phyloP scores from a whole-genome alignment of 495 filamentous ascomycete genomes.

The Podospora didyma region DNA sequence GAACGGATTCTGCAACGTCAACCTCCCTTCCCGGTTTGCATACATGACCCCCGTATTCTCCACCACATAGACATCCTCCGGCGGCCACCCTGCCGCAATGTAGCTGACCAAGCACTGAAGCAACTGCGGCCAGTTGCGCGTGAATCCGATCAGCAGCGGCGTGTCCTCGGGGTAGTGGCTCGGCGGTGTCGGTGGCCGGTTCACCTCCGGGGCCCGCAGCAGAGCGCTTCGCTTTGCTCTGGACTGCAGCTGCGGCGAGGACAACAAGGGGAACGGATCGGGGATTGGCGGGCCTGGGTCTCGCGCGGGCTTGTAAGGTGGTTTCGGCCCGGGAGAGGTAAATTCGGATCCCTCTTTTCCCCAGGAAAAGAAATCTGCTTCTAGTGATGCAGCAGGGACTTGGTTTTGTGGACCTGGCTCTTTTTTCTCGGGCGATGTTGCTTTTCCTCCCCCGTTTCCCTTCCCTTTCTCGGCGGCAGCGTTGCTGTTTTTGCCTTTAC shows the following conservation, averaged over 20 bases:
- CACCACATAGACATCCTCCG: constrained; percentile 55
- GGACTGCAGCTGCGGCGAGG: not conserved
- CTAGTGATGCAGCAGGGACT: constrained; percentile 4
- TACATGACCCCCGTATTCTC: constrained; percentile 61
- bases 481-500: not conserved
- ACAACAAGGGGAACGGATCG: constrained; percentile 25
- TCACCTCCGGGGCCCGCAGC: constrained; percentile 26
- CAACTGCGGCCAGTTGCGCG: constrained; percentile 53
- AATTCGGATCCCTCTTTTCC: not conserved
- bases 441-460: not conserved
- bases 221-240: not conserved
- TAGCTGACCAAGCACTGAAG: constrained; percentile 56
- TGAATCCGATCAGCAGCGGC: constrained; percentile 58
- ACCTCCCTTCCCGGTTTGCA: constrained; percentile 41
- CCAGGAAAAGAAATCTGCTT: constrained; percentile 17
- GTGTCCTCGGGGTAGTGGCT: constrained; percentile 38
- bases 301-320: constrained; percentile 13
- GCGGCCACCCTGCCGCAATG: constrained; percentile 58
- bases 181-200: constrained; percentile 27
- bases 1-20: constrained; percentile 59
- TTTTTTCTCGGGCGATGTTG: not conserved
- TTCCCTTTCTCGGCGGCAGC: not conserved
- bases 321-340: constrained; percentile 1
- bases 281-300: constrained; percentile 8
- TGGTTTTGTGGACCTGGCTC: constrained; percentile 1